phyloP scores from a whole-genome alignment of 306 rosid genomes.

The Calophaca sinica region DNA sequence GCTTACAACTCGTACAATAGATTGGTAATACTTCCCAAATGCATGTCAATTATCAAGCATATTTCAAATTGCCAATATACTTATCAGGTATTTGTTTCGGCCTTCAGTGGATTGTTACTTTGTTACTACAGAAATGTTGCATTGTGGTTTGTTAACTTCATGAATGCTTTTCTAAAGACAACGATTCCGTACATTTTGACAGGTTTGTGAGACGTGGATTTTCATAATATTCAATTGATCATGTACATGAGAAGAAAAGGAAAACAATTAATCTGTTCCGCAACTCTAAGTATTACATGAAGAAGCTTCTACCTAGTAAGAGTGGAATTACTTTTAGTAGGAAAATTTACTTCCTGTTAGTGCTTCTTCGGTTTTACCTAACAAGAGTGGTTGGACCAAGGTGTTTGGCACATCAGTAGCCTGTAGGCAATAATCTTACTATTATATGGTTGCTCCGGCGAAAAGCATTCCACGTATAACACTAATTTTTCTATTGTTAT shows the following conservation, averaged over 20 bases:
- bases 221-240: slow-evolving; percentile 72
- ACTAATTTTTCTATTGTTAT: neutral
- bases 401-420: neutral
- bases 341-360: slow-evolving; percentile 36
- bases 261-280: slow-evolving; percentile 66
- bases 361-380: neutral
- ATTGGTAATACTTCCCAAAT: slow-evolving; percentile 56
- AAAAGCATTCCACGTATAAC: neutral
- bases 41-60: neutral
- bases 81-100: neutral
- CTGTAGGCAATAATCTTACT: neutral
- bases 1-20: slow-evolving; percentile 78
- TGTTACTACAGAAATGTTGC: neutral
- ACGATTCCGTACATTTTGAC: slow-evolving; percentile 24
- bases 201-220: slow-evolving; percentile 91
- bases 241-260: slow-evolving; percentile 68
- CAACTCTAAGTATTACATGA: slow-evolving; percentile 76
- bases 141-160: slow-evolving; percentile 19
- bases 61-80: neutral
- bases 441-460: neutral
- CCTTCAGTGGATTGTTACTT: slow-evolving; percentile 4
- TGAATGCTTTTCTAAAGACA: slow-evolving; percentile 39
- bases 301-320: slow-evolving; percentile 66
- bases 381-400: neutral
- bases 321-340: slow-evolving; percentile 57